phyloP scores from a whole-genome alignment of 2,329 filamentous ascomycete genomes.

The Colletotrichum caudatum region DNA sequence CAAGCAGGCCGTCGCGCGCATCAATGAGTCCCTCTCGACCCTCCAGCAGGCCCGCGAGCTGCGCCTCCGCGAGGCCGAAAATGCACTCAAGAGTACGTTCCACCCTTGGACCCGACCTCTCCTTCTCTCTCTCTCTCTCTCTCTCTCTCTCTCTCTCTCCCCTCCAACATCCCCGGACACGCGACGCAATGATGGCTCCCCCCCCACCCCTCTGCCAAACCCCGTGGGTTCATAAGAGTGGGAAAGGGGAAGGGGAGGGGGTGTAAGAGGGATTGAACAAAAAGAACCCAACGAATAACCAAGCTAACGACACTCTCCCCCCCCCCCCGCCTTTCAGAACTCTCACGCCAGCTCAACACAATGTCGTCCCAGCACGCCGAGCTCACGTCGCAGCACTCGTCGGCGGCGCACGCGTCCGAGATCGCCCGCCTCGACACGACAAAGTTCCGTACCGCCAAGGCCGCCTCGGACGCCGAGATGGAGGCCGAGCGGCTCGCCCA shows the following conservation, averaged over 20 bases:
- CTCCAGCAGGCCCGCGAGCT: conserved; percentile 87
- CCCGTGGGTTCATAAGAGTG: not conserved
- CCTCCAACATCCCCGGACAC: not conserved
- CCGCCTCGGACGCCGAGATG: conserved; percentile 88
- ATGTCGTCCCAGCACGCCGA: conserved; percentile 82
- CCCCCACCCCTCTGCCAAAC: no score
- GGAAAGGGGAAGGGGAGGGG: not conserved
- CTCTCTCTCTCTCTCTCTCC: not conserved
- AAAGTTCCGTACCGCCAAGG: conserved; percentile 95
- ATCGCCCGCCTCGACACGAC: conserved; percentile 91
- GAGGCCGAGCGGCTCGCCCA: conserved; percentile 92
- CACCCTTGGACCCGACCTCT: conserved; percentile 2
- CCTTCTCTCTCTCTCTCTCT: no score
- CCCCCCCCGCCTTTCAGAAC: conserved; percentile 53
- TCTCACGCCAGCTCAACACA: conserved; percentile 81
- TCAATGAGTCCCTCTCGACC: conserved; percentile 84
- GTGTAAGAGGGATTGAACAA: no score
- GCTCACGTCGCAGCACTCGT: conserved; percentile 79
- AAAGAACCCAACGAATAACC: no score
- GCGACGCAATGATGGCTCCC: no score
- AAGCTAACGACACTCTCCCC: no score
- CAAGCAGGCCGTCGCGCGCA: conserved; percentile 83
- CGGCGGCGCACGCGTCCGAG: conserved; percentile 82
- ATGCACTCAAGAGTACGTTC: conserved; percentile 69
- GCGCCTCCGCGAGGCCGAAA: conserved; percentile 77